phyloP scores from a whole-genome alignment of 164 flowering plant genomes.

The Dillenia turbinata region DNA sequence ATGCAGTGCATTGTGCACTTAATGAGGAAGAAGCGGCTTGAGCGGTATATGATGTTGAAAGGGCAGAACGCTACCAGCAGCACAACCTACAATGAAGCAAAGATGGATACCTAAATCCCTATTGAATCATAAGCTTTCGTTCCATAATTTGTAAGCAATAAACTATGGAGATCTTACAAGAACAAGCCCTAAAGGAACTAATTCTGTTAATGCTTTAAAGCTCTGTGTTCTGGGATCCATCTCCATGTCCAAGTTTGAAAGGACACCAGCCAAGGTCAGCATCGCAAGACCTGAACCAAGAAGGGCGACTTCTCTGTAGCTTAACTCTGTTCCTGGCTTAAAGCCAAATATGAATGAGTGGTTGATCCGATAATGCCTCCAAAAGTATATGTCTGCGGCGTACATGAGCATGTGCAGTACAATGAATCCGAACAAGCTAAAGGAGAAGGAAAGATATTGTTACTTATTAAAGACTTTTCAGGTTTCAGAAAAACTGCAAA shows the following conservation, averaged over 20 bases:
- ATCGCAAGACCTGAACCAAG: slow-evolving; percentile 34
- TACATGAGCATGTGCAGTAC: slow-evolving; percentile 63
- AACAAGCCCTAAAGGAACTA: slow-evolving; percentile 41
- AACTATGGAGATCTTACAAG: no score
- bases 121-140: no score
- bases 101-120: no score
- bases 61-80: slow-evolving; percentile 39
- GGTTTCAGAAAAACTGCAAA: no score
- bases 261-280: slow-evolving; percentile 43
- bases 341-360: slow-evolving; percentile 70
- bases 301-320: slow-evolving; percentile 51
- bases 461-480: neutral
- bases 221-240: slow-evolving; percentile 38
- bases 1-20: slow-evolving; percentile 36
- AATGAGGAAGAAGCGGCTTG: slow-evolving; percentile 64
- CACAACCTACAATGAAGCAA: slow-evolving; percentile 47
- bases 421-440: slow-evolving; percentile 55
- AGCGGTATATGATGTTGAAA: slow-evolving; percentile 59
- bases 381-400: slow-evolving; percentile 47
- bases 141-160: no score
- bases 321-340: slow-evolving; percentile 57
- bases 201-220: slow-evolving; percentile 37
- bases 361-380: slow-evolving; percentile 63
- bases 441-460: neutral
- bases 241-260: slow-evolving; percentile 53